Percentiles rank a stretch among this genome's conserved stretches.
These are phyloP conservation scores for Ostreobium quekettii DNA, from an alignment of 139 green algal species.

Conservation along the genomic window DNA sequence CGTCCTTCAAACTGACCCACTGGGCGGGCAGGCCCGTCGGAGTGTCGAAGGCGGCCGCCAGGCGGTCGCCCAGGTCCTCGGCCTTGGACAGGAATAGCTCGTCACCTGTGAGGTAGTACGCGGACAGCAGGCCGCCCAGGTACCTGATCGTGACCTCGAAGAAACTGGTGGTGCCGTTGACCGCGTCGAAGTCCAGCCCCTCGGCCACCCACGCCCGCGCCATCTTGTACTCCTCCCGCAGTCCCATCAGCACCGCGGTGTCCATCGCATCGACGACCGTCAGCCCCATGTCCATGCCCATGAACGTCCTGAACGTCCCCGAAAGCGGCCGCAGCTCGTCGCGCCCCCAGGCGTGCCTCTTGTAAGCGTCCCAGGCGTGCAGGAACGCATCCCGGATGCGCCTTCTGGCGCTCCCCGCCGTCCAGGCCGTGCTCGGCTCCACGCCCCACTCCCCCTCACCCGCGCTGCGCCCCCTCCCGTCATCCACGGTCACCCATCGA, in stretches of 20 bases:
- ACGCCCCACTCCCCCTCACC: too few relatives aligned
- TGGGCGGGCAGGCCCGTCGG: constrained; percentile 47
- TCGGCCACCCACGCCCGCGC: constrained; percentile 49
- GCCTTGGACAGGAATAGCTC: constrained; percentile 36
- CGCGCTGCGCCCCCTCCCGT: too few relatives aligned
- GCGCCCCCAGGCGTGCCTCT: constrained; percentile 54
- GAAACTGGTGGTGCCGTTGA: constrained; percentile 20
- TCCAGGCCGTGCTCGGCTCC: too few relatives aligned
- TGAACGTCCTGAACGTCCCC: not conserved
- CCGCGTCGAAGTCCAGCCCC: constrained; percentile 33
- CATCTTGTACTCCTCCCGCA: constrained; percentile 35
- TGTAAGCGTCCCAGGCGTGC: constrained; percentile 17
- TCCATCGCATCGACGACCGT: constrained; percentile 78
- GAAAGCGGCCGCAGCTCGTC: constrained; percentile 55
- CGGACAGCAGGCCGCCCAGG: constrained; percentile 76
- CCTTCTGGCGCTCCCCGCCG: too few relatives aligned
- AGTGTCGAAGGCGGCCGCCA: constrained; percentile 67
- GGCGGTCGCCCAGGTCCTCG: constrained; percentile 34
- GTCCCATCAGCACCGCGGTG: constrained; percentile 60
- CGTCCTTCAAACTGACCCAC: constrained; percentile 12
- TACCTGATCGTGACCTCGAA: constrained; percentile 93
- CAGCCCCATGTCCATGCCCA: constrained; percentile 50
- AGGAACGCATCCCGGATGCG: constrained; percentile 8
- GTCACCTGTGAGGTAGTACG: constrained; percentile 59
- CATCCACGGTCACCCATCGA: too few relatives aligned